phyloP scores from a whole-genome alignment of 139 green algal genomes.

The Chloropicon primus region DNA sequence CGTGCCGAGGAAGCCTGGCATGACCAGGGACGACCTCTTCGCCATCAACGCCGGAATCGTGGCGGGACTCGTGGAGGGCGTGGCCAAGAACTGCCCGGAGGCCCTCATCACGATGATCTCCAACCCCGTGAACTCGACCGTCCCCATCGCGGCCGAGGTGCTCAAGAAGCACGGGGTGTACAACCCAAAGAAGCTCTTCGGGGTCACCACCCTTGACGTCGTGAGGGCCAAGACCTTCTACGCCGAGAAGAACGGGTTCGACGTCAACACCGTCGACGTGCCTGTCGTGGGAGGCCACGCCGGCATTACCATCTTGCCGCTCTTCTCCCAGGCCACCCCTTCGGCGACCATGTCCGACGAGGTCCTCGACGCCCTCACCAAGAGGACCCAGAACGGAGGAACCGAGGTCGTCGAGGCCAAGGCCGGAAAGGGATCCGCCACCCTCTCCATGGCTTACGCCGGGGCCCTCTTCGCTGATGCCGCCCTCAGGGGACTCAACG shows the following conservation, averaged over 20 bases:
- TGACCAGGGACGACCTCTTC: slow-evolving; percentile 98
- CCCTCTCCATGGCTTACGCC: slow-evolving; percentile 61
- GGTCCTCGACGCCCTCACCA: slow-evolving; percentile 82
- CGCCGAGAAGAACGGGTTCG: slow-evolving; percentile 44
- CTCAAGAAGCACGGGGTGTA: slow-evolving; percentile 69
- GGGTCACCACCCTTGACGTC: slow-evolving; percentile 78
- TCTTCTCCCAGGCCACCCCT: slow-evolving; percentile 79
- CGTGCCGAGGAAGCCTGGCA: slow-evolving; percentile 90
- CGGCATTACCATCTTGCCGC: slow-evolving; percentile 93
- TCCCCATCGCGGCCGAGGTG: slow-evolving; percentile 90
- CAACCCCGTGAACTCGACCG: slow-evolving; percentile 98
- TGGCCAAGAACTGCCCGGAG: slow-evolving; percentile 55
- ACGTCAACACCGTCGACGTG: slow-evolving; percentile 76
- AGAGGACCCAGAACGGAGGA: slow-evolving; percentile 94
- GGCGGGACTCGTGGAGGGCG: slow-evolving; percentile 55
- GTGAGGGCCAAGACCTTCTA: slow-evolving; percentile 58
- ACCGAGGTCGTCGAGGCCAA: slow-evolving; percentile 79
- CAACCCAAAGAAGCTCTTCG: slow-evolving; percentile 34
- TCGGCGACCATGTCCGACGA: slow-evolving; percentile 39
- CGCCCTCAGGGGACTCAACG: slow-evolving; percentile 82
- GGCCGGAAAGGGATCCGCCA: slow-evolving; percentile 36
- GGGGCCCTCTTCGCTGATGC: slow-evolving; percentile 88
- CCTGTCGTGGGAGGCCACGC: slow-evolving; percentile 95
- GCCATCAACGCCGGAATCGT: slow-evolving; percentile 98
- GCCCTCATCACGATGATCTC: slow-evolving; percentile 77